A percentile compares a stretch with the other conserved stretches of the same genome.
Evolutionary conservation across 2,329 filamentous ascomycete species (phyloP).

Genomic region (Mollisia scopiformis): DNA sequence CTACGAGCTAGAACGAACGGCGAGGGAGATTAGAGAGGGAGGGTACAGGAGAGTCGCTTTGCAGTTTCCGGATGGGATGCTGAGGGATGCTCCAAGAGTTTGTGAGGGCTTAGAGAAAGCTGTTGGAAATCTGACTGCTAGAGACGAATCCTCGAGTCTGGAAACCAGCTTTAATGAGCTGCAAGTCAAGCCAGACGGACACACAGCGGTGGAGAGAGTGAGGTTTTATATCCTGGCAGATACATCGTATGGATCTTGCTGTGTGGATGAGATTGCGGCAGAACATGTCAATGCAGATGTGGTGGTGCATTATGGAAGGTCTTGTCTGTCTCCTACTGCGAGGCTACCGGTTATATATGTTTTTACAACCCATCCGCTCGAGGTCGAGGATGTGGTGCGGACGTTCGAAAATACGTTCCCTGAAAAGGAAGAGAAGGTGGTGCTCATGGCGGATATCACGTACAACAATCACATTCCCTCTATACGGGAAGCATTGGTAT

Average conservation of each 20-base stretch:
- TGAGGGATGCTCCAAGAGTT: constrained; percentile 81
- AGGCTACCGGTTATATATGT: constrained; percentile 87
- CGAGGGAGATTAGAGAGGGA: constrained; percentile 72
- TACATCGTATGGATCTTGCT: constrained; percentile 96
- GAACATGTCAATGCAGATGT: constrained; percentile 91
- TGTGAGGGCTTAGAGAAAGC: constrained; percentile 65
- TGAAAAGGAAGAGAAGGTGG: constrained; percentile 59
- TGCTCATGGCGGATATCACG: constrained; percentile 88
- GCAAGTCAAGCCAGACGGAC: constrained; percentile 2
- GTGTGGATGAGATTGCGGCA: constrained; percentile 94
- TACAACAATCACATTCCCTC: constrained; percentile 74
- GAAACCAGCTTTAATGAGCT: constrained; percentile 27
- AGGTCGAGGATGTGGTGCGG: constrained; percentile 55
- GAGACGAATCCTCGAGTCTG: not conserved
- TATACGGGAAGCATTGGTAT: constrained; percentile 57
- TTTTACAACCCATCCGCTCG: constrained; percentile 76
- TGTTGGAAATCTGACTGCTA: constrained; percentile 37
- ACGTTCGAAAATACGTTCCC: constrained; percentile 73
- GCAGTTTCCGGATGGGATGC: constrained; percentile 96
- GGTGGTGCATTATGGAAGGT: constrained; percentile 91
- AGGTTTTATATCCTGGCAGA: constrained; percentile 84
- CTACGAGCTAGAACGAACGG: constrained; percentile 85
- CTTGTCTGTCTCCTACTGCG: constrained; percentile 88
- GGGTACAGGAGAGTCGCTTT: constrained; percentile 79
- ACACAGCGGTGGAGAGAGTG: constrained; percentile 35